Evolutionary conservation across 805 yeast species (phyloP).

Genomic region (Metschnikowia vanudenii): DNA sequence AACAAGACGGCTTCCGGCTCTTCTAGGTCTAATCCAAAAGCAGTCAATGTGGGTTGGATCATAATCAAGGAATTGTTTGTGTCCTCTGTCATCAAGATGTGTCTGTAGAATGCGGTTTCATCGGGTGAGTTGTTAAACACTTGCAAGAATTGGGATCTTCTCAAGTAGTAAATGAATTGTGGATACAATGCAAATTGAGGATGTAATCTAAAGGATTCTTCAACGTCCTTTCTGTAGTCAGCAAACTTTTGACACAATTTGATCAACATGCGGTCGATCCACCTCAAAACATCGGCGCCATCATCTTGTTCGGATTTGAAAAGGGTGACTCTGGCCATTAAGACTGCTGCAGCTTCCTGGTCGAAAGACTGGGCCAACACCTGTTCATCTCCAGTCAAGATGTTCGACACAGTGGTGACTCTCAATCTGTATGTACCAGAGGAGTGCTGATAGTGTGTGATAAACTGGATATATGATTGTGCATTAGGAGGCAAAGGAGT

Average conservation of each 20-base stretch:
- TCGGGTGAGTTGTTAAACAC: conserved; percentile 98
- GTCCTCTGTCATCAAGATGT: conserved; percentile 86
- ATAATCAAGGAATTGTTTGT: conserved; percentile 88
- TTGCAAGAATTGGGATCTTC: conserved; percentile 94
- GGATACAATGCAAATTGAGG: conserved; percentile 87
- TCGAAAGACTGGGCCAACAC: conserved; percentile 71
- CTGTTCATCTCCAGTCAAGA: conserved; percentile 50
- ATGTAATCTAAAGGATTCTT: conserved; percentile 75
- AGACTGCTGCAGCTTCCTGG: conserved; percentile 96
- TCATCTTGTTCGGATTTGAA: conserved; percentile 77
- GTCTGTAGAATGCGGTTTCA: conserved; percentile 96
- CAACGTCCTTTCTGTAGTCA: conserved; percentile 85
- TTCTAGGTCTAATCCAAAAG: conserved; percentile 64
- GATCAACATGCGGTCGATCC: conserved; percentile 92
- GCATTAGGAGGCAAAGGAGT: conserved; percentile 48
- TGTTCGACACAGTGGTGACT: conserved; percentile 78
- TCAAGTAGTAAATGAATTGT: conserved; percentile 90
- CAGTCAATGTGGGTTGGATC: conserved; percentile 95
- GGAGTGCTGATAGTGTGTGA: conserved; percentile 93
- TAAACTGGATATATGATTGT: conserved; percentile 69
- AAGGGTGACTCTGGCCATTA: conserved; percentile 88
- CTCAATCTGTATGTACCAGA: conserved; percentile 85
- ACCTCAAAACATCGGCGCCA: conserved; percentile 87
- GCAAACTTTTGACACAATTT: conserved; percentile 91
- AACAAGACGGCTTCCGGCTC: conserved; percentile 91